Percentiles rank a stretch among this genome's conserved stretches.
Evolutionary conservation across 2,329 filamentous ascomycete species (phyloP).

Genomic region (Aspergillus novoparasiticus): DNA sequence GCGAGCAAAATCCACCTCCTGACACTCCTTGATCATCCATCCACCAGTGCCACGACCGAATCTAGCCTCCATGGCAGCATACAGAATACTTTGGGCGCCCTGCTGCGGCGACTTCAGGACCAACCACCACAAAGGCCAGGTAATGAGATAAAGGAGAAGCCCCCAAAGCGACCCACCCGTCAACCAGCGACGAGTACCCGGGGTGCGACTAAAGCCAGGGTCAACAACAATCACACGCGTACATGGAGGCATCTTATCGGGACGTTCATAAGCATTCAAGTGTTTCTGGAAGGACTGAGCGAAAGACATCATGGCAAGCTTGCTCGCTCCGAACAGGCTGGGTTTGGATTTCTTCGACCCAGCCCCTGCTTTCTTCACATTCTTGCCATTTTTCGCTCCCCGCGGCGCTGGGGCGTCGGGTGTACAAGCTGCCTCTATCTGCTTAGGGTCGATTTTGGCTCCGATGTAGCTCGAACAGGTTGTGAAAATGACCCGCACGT

Average conservation of each 20-base stretch:
- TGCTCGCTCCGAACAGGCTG: conserved; percentile 63
- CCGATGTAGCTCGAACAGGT: conserved; percentile 88
- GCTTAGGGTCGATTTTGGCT: conserved; percentile 62
- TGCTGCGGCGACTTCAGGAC: conserved; percentile 80
- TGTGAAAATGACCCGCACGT: conserved; percentile 83
- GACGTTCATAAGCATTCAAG: conserved; percentile 78
- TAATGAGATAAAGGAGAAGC: conserved; percentile 72
- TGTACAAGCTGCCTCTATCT: conserved; percentile 7
- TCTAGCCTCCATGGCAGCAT: conserved; percentile 78
- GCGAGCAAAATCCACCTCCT: conserved; percentile 70
- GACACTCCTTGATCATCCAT: conserved; percentile 85
- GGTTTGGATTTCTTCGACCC: conserved; percentile 1
- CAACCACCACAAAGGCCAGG: conserved; percentile 83
- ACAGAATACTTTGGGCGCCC: conserved; percentile 84
- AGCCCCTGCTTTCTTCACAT: conserved; percentile 12
- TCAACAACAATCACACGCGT: conserved; percentile 84
- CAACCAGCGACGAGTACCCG: conserved; percentile 84
- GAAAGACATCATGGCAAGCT: conserved; percentile 83
- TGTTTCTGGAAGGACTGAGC: conserved; percentile 91
- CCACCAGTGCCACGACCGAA: conserved; percentile 68
- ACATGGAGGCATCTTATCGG: conserved; percentile 80
- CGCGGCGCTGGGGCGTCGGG: background rate
- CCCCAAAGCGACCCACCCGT: conserved; percentile 82
- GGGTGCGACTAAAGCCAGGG: conserved; percentile 81
- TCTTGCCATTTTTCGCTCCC: conserved; percentile 19